Base-by-base conservation (phyloP, 2,329 filamentous ascomycete species). In the Gaeumannomyces tritici region DNA sequence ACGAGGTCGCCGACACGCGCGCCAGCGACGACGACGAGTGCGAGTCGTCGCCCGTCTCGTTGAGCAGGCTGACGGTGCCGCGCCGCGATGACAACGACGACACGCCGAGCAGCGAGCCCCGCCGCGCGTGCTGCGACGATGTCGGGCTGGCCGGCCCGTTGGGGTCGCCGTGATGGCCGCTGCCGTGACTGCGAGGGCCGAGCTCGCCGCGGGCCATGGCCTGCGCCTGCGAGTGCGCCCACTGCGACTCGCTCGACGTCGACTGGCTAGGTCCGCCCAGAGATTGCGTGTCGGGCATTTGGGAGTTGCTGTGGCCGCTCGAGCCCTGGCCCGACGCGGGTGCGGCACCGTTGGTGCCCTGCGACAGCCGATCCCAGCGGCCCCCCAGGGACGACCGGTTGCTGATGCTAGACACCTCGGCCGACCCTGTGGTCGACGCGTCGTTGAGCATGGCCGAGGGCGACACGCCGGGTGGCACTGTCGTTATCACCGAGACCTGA, bases 351-450 rank as follows among this genome's bases (percentile, higher is more conserved):
- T 92, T 91, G 3, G 88, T 90, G 63, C 83, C 81, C 71, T 93
- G 89, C 0, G 89, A 90, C 72, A 83, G 82, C 66, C 84, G 82
- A 63, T 2, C 83, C 86, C 1, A 60, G 26, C 26, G 35, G 42
- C 42, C 21, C 42, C 42, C 21, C 42, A 54, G 59, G 21, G 84
- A 87, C 15, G 86, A 87, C 61, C 77, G 72, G 64, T 80, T 77
- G 21, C 78, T 77, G 56, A 28, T 61, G 27, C 59, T 35, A 3
- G 89, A 91, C 7, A 85, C 83, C 65, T 89, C 86, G 1, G 90
- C 91, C 2, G 90, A 93, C 75, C 96, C 95, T n/a, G 93, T 96
- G 1, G 93, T 96, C 2, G 92, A 96, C 1, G 92, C 93, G 69
- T 96, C 92, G 69, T 98, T 97, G 61, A 87, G 77, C 63, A 83